A percentile compares a stretch with the other conserved stretches of the same genome.
Conservation (phyloP, 2,329 filamentous ascomycete genomes). For the Cordyceps javanica region DNA sequence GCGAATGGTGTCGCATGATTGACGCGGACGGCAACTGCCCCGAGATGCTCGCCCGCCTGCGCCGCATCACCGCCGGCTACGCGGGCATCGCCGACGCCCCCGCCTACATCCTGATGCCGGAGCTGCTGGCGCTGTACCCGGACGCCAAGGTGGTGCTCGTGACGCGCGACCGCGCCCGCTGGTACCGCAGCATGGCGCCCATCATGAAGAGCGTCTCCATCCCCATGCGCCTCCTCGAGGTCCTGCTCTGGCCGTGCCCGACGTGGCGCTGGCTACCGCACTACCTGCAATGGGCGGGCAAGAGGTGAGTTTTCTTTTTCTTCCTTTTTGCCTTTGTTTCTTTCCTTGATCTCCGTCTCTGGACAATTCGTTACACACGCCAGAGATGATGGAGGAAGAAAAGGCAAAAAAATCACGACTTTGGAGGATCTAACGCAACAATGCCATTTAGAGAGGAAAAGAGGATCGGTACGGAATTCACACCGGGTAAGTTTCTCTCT, state of each 20-base stretch:
- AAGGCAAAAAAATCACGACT: too few species aligned
- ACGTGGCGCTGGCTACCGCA: constrained; percentile 15
- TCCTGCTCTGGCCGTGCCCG: constrained; percentile 13
- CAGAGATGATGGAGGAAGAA: too few species aligned
- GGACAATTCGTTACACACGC: too few species aligned
- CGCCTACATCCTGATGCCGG: constrained; percentile 33
- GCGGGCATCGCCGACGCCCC: constrained; percentile 41
- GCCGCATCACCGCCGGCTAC: constrained; percentile 34
- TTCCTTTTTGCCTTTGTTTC: neutral
- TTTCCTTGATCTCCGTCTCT: too few species aligned
- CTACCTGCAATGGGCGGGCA: neutral
- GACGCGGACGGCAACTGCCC: constrained; percentile 19
- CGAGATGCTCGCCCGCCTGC: constrained; percentile 26
- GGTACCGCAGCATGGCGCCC: constrained; percentile 27
- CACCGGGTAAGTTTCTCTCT: neutral
- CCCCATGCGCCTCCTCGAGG: constrained; percentile 4
- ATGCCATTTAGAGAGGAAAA: neutral
- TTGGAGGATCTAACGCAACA: too few species aligned
- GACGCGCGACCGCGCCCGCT: constrained; percentile 28
- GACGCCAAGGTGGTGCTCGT: constrained; percentile 41
- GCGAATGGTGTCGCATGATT: constrained; percentile 12
- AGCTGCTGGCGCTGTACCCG: constrained; percentile 42
- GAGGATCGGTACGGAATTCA: neutral
- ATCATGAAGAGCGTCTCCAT: constrained; percentile 14
- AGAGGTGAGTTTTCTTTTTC: neutral